A percentile compares a stretch with the other conserved stretches of the same genome.
Conservation (phyloP, 345 rosid species). For the Populus simonii region DNA sequence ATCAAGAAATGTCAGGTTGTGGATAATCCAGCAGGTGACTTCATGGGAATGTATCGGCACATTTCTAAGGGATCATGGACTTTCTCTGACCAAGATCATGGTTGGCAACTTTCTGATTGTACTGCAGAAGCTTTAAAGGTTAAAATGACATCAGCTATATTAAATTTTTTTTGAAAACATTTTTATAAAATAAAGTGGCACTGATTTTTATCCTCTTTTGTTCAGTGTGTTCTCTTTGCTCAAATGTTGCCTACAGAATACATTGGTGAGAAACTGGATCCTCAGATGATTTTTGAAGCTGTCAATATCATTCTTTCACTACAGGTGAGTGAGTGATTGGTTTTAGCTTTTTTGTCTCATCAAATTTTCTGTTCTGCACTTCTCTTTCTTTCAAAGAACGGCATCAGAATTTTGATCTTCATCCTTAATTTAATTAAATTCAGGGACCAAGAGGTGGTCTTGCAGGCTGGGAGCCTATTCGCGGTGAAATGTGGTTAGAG, state of each 20-base stretch:
- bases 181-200: too few relatives aligned
- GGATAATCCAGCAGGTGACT: constrained; percentile 45
- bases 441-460: constrained; percentile 60
- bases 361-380: background rate
- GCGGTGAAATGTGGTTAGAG: constrained; percentile 51
- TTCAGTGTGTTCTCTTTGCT: constrained; percentile 10
- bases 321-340: constrained; percentile 27
- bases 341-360: background rate
- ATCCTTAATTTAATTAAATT: too few relatives aligned
- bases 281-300: constrained; percentile 43
- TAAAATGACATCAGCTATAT: too few relatives aligned
- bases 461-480: constrained; percentile 59
- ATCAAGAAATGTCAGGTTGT: constrained; percentile 50
- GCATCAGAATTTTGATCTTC: too few relatives aligned
- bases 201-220: background rate
- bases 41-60: constrained; percentile 34
- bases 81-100: constrained; percentile 49
- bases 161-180: too few relatives aligned
- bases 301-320: constrained; percentile 51
- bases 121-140: constrained; percentile 46
- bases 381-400: too few relatives aligned
- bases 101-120: constrained; percentile 51
- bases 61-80: constrained; percentile 54
- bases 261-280: constrained; percentile 47
- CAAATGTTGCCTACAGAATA: constrained; percentile 25